A percentile compares a stretch with the other conserved stretches of the same genome.
Conservation (phyloP, 2,329 filamentous ascomycete species). For the Aspergillus jensenii region DNA sequence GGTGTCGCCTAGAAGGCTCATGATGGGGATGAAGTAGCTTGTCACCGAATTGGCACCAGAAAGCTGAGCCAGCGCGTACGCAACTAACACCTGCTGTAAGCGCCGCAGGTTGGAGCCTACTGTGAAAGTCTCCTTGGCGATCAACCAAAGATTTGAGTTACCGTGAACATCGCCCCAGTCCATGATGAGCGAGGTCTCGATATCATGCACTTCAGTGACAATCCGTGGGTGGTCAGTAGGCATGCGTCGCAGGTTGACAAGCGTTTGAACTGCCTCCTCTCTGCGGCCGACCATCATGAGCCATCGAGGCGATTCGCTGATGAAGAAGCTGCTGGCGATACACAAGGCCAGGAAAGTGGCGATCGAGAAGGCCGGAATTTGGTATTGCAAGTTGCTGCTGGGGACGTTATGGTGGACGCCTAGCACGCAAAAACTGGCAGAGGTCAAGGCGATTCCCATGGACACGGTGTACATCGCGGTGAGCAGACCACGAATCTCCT, state of each 20-base stretch:
- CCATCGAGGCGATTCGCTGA: background rate
- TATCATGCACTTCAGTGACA: background rate
- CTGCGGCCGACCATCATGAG: background rate
- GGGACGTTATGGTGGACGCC: background rate
- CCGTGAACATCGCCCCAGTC: background rate
- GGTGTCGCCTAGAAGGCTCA: background rate
- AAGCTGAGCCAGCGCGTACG: constrained; percentile 43
- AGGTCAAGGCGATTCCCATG: background rate
- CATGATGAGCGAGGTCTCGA: background rate
- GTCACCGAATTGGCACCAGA: constrained; percentile 44
- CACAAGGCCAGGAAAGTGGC: background rate
- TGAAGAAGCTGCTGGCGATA: background rate
- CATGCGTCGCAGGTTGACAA: background rate
- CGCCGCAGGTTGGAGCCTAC: constrained; percentile 40
- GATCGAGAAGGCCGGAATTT: background rate
- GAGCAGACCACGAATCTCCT: constrained; percentile 64
- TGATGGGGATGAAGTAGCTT: background rate
- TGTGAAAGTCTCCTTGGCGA: constrained; percentile 34
- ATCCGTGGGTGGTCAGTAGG: background rate
- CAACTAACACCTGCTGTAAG: constrained; percentile 36
- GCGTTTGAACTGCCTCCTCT: background rate
- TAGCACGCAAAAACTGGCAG: background rate
- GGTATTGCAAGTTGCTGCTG: background rate
- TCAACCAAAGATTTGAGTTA: constrained; percentile 15
- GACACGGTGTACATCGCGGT: constrained; percentile 11